Base-by-base conservation (phyloP, 176 grass and related monocot species). In the Paspalum notatum region DNA sequence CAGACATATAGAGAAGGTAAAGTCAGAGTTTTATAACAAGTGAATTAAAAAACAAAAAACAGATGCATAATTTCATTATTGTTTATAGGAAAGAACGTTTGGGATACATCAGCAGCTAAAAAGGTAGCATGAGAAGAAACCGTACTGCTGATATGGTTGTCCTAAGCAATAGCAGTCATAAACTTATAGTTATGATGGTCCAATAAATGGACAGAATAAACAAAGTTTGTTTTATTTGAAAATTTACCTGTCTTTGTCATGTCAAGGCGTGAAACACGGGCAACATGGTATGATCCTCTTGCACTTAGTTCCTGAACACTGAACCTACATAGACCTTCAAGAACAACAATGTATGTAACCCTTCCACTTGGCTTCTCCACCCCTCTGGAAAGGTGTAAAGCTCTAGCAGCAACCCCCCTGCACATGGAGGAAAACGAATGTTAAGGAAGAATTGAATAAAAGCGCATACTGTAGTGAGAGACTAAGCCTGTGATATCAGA, bases 351-450 rank as follows among this genome's bases (percentile, higher is more conserved):
- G 65, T 99, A 99, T 58, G 92, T 99, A 64, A 99, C 92, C 83
- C 88, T 89, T 66, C 96, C 96, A 68, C 96, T 99, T 86, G 96
- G 96, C 75, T 99, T 99, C 86, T 99, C 96, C 26, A 99, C 96
- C 32, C 89, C 96, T 93, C 90, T 89, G 26, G 96, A 99, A 82
- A 99, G 92, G 81, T 99, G 96, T 77, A 99, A 87, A 71, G 96
- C 96, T 90, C 92, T 99, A 79, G 96, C 96, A 45, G 96, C 96
- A 91, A 99, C 96, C 82, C 96, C 96, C 72, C 96, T 99, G 42
- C 50, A 88, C n/a, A 79, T 68, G 66, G 74, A 83, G 63, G 26
- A 7, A 74, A 72, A 64, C 44, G 16, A 45, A 52, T 53, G 59
- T 82, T 8, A 37, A 60, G 47, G 55, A 48, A 16, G 71, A 65